These are phyloP conservation scores for Nissolia schottii DNA, from an alignment of 306 rosid genomes.

Conservation along the genomic window DNA sequence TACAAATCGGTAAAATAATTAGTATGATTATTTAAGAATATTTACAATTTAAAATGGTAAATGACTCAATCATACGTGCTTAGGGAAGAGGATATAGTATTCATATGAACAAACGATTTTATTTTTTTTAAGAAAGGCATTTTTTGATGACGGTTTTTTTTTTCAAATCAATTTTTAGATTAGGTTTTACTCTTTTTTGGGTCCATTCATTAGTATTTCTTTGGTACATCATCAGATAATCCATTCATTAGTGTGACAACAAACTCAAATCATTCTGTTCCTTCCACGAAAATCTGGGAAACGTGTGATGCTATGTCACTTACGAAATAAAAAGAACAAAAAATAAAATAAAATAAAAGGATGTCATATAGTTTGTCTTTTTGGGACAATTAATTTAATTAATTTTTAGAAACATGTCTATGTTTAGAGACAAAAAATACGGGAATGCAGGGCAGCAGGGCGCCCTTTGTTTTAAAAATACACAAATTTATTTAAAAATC, in stretches of 20 bases:
- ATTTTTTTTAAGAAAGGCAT: too few species aligned
- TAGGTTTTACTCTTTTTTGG: not conserved
- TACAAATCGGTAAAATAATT: too few species aligned
- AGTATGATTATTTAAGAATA: too few species aligned
- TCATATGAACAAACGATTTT: too few species aligned
- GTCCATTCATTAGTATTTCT: not conserved
- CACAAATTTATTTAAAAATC: too few species aligned
- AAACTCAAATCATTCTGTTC: not conserved
- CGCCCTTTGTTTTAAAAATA: too few species aligned
- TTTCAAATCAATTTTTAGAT: not conserved
- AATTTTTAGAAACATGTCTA: not conserved
- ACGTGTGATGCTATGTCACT: not conserved
- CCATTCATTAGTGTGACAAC: not conserved
- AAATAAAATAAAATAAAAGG: not conserved
- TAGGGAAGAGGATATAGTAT: too few species aligned
- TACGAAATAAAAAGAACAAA: not conserved
- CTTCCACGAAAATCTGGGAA: constrained; percentile 7
- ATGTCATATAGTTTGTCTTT: not conserved
- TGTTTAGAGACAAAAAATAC: too few species aligned
- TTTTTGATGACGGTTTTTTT: constrained; percentile 15
- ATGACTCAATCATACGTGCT: too few species aligned
- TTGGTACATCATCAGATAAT: too few species aligned
- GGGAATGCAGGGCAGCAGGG: too few species aligned
- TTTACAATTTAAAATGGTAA: too few species aligned
- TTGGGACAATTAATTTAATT: not conserved